These are phyloP conservation scores for Metschnikowia arizonensis DNA, from an alignment of 805 yeast genomes.

Conservation along the genomic window DNA sequence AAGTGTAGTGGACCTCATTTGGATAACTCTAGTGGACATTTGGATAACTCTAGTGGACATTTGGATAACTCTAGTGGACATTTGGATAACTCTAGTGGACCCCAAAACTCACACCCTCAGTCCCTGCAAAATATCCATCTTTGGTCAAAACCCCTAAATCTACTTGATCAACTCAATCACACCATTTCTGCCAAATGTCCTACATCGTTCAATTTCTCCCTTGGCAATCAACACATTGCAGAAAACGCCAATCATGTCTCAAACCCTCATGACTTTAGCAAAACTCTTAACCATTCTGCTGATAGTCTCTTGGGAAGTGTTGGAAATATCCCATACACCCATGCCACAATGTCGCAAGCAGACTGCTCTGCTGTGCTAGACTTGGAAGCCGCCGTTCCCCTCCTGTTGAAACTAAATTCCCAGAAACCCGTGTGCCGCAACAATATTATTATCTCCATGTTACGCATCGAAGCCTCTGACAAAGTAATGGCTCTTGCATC, in stretches of 20 bases:
- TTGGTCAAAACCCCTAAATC: constrained; percentile 1
- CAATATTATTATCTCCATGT: constrained; percentile 42
- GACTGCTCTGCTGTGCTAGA: constrained; percentile 3
- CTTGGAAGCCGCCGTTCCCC: constrained; percentile 33
- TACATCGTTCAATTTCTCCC: neutral
- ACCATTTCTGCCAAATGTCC: neutral
- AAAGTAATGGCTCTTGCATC: constrained; percentile 24
- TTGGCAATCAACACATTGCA: neutral
- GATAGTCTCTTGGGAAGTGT: neutral
- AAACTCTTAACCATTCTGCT: neutral
- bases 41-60: no score
- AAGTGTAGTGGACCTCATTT: no score
- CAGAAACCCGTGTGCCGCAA: constrained; percentile 47
- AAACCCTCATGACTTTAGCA: neutral
- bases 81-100: no score
- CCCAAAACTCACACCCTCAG: no score
- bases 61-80: no score
- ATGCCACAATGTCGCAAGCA: neutral
- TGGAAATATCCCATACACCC: neutral
- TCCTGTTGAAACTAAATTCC: constrained; percentile 45
- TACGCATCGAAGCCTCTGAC: constrained; percentile 46
- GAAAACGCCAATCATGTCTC: neutral
- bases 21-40: no score
- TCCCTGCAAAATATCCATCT: no score
- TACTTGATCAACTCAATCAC: constrained; percentile 12